Percentiles rank a stretch among this genome's conserved stretches.
Conservation (phyloP, 495 filamentous ascomycete genomes). For the Immersiella caudata region DNA sequence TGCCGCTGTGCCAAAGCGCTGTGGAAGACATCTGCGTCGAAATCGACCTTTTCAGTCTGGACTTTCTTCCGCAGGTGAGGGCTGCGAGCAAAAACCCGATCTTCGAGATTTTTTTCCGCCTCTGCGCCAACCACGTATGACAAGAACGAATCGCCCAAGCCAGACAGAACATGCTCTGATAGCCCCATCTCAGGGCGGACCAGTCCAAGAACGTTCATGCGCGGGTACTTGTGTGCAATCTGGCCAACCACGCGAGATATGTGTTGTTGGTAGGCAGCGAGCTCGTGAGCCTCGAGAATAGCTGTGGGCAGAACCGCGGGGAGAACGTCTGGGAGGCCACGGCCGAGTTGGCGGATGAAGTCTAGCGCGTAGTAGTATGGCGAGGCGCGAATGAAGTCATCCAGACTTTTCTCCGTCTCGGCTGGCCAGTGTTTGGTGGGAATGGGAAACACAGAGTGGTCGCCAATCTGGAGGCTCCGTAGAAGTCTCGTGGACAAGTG, state of each 20-base stretch:
- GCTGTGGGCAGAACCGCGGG: slow-evolving; percentile 27
- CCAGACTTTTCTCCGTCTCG: slow-evolving; percentile 39
- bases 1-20: slow-evolving; percentile 18
- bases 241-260: slow-evolving; percentile 43
- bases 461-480: slow-evolving; percentile 2
- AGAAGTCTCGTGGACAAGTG: not conserved
- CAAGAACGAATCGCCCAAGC: slow-evolving; percentile 39
- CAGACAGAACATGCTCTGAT: slow-evolving; percentile 35
- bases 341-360: slow-evolving; percentile 32
- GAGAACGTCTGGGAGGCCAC: slow-evolving; percentile 34
- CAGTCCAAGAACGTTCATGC: slow-evolving; percentile 47
- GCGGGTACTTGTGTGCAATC: slow-evolving; percentile 46
- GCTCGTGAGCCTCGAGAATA: slow-evolving; percentile 36
- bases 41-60: slow-evolving; percentile 30
- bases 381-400: slow-evolving; percentile 38
- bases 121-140: slow-evolving; percentile 34
- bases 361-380: slow-evolving; percentile 35
- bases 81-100: slow-evolving; percentile 15
- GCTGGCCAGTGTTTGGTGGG: slow-evolving; percentile 26
- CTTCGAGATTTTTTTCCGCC: slow-evolving; percentile 24
- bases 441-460: not conserved
- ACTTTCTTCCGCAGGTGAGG: slow-evolving; percentile 25
- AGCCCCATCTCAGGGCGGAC: slow-evolving; percentile 35
- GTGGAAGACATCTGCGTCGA: slow-evolving; percentile 19
- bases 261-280: slow-evolving; percentile 37